phyloP scores from a whole-genome alignment of 2,329 filamentous ascomycete species.

The Colletotrichum godetiae region DNA sequence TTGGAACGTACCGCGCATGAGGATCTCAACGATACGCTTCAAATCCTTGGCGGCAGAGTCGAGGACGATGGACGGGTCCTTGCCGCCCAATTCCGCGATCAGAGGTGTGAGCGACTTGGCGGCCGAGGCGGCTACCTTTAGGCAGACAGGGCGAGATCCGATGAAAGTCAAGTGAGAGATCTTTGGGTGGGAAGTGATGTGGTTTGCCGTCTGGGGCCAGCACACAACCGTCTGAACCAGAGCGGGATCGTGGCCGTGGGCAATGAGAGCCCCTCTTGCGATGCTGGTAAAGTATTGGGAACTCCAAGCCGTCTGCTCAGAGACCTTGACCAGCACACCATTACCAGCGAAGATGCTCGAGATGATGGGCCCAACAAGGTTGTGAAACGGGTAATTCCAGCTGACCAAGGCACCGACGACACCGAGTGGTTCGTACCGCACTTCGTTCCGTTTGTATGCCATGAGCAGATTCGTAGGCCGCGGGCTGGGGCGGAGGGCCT shows the following conservation, averaged over 20 bases:
- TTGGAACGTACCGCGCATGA: slow-evolving; percentile 94
- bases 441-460: slow-evolving; percentile 93
- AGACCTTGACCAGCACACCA: slow-evolving; percentile 91
- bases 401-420: slow-evolving; percentile 93
- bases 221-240: slow-evolving; percentile 88
- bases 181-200: slow-evolving; percentile 85
- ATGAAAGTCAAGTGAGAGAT: slow-evolving; percentile 97
- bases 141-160: slow-evolving; percentile 86
- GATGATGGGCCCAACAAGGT: slow-evolving; percentile 91
- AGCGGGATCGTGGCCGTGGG: slow-evolving; percentile 84
- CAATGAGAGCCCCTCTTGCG: slow-evolving; percentile 80
- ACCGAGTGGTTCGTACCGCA: slow-evolving; percentile 91
- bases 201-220: slow-evolving; percentile 84
- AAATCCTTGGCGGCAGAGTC: slow-evolving; percentile 79
- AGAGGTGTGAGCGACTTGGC: slow-evolving; percentile 89
- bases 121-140: slow-evolving; percentile 87
- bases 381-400: slow-evolving; percentile 99
- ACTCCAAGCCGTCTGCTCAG: slow-evolving; percentile 96
- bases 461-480: slow-evolving; percentile 92
- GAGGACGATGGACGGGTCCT: slow-evolving; percentile 90
- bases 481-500: slow-evolving; percentile 75
- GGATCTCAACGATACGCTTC: slow-evolving; percentile 79
- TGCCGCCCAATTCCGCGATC: slow-evolving; percentile 92
- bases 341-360: slow-evolving; percentile 93
- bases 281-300: slow-evolving; percentile 84